Percentiles rank a stretch among this genome's conserved stretches.
phyloP scores from a whole-genome alignment of 345 rosid species.

The Eucalyptus erythrocorys region DNA sequence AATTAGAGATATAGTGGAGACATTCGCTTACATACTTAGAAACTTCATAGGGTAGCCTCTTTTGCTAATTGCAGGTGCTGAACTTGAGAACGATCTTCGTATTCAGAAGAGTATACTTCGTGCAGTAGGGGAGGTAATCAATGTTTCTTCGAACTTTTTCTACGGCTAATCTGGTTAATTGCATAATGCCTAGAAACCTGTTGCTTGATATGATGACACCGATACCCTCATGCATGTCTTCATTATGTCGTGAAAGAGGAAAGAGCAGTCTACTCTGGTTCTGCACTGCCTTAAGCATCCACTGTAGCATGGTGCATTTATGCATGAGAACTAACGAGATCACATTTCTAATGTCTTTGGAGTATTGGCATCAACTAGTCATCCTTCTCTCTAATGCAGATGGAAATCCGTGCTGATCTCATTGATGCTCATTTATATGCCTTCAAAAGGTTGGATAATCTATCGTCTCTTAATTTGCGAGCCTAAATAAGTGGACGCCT shows the following conservation, averaged over 20 bases:
- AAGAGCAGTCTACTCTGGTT: background rate
- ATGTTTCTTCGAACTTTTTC: background rate
- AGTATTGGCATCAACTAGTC: background rate
- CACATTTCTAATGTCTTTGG: background rate
- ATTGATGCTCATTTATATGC: conserved; percentile 97
- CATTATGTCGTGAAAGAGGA: background rate
- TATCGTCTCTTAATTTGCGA: background rate
- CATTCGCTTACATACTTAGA: background rate
- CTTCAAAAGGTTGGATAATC: conserved; percentile 66
- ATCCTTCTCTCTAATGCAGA: conserved; percentile 24
- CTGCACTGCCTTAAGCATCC: background rate
- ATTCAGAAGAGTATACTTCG: conserved; percentile 60
- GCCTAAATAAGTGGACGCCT: background rate
- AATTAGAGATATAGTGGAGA: background rate
- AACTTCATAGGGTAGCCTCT: background rate
- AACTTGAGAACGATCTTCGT: conserved; percentile 74
- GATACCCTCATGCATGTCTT: background rate
- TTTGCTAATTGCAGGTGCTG: conserved; percentile 37
- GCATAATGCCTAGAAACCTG: background rate
- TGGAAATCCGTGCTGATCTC: conserved; percentile 92
- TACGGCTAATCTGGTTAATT: background rate
- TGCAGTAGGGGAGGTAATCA: conserved; percentile 79
- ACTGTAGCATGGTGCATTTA: background rate
- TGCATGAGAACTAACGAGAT: background rate
- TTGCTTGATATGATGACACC: background rate